Percentiles rank a stretch among this genome's conserved stretches.
phyloP scores from a whole-genome alignment of 306 rosid genomes.

The Macrotyloma uniflorum region DNA sequence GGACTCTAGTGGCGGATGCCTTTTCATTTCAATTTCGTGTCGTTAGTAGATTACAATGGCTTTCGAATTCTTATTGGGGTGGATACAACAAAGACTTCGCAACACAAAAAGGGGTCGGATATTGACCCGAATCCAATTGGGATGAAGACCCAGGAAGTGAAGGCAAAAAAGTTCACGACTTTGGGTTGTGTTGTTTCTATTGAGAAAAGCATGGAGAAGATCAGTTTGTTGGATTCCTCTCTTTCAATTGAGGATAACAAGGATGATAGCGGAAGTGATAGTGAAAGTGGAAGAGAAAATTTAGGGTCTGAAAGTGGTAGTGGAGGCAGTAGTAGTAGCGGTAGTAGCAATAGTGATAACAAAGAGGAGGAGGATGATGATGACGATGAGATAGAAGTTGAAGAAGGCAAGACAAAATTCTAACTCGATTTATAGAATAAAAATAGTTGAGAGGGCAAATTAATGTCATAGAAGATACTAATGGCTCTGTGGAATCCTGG shows the following conservation, averaged over 20 bases:
- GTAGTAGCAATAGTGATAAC: not conserved
- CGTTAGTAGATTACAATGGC: constrained; percentile 35
- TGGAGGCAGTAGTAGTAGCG: constrained; percentile 26
- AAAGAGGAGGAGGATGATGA: constrained; percentile 20
- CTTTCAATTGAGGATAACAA: constrained; percentile 13
- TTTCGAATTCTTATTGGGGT: constrained; percentile 31
- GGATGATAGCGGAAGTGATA: not conserved
- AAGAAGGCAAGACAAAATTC: constrained; percentile 72
- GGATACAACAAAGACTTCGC: constrained; percentile 40
- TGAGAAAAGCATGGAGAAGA: constrained; percentile 55
- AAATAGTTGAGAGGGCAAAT: not conserved
- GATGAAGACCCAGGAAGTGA: constrained; percentile 9
- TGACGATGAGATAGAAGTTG: constrained; percentile 57
- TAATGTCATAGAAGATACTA: constrained; percentile 31
- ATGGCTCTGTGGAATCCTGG: constrained; percentile 55
- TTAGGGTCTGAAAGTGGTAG: constrained; percentile 51
- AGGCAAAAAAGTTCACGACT: constrained; percentile 26
- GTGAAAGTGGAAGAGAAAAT: constrained; percentile 38
- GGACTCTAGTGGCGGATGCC: no score
- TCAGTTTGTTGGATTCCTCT: constrained; percentile 44
- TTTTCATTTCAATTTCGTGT: constrained; percentile 53
- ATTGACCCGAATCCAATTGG: constrained; percentile 24
- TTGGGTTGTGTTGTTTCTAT: constrained; percentile 32
- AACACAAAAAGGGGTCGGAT: constrained; percentile 3
- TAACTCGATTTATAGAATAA: constrained; percentile 23